Base-by-base conservation (phyloP, 164 flowering plant genomes). In the Piper betle region DNA sequence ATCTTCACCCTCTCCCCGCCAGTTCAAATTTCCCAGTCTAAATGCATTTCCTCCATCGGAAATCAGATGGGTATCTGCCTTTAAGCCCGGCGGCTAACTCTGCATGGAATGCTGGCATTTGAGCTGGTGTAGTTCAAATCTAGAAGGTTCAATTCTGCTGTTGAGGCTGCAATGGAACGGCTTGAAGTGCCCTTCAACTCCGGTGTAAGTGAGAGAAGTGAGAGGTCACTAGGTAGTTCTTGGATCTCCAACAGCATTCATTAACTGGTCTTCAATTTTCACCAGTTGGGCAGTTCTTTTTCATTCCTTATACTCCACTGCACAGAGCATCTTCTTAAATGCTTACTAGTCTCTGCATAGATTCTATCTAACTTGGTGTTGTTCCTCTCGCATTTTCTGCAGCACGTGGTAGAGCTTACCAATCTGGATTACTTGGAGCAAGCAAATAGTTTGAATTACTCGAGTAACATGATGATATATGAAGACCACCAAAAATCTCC, bases 151-250 rank as follows among this genome's bases (percentile, higher is more conserved):
- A 33, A 19, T 48, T 9, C 56, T 39, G n/a, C 62, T 61, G 40
- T 48, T 60, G 46, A 25, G 10, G 63, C 63, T 73, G 53, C 68
- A 59, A 83, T 83, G 84, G 87, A 83, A 79, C 70, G 74, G 64
- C 78, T 79, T 52, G 85, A 78, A 79, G 85, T 77, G 68, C 79
- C 80, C 73, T 74, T 78, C 55, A 72, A 77, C 66, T 69, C 78
- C 53, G 66, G 69, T 64, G 85, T 81, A 78, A 72, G 88, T 76
- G 68, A 8, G 52, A 55, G 52, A 7, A 10, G 58, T 18, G 37
- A 19, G 60, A 43, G 57, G 53, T 63, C 53, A 41, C 53, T 50
- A 37, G 41, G 57, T 40, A 37, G 41, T 11, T 40, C 39, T 56
- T 39, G 65, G 39, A 17, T 61, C 66, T 54, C 73, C 62, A 20